Conservation (phyloP, 2,329 filamentous ascomycete species). For the Alternaria brassicicola region DNA sequence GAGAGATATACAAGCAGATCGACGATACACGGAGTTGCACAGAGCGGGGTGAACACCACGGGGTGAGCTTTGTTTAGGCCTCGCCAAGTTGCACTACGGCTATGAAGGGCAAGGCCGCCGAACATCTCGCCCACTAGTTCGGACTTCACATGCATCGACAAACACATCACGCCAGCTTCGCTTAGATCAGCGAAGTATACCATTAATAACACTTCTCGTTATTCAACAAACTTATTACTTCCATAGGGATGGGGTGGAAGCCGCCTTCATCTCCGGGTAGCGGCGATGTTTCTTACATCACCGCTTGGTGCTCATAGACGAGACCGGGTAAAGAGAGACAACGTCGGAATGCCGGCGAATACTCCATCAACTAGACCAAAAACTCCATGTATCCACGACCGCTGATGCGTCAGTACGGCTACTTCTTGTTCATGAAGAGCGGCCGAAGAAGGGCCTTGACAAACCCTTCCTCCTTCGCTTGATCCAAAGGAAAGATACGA, state of each 20-base stretch:
- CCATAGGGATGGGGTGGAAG: neutral
- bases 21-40: conserved; percentile 10
- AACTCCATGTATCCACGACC: too few relatives aligned
- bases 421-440: neutral
- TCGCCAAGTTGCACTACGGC: conserved; percentile 13
- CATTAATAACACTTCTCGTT: neutral
- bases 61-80: conserved; percentile 1
- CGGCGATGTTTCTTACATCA: neutral
- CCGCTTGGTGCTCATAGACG: neutral
- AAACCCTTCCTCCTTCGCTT: conserved; percentile 22
- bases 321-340: neutral
- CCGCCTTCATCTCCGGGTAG: neutral
- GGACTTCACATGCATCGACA: conserved; percentile 13
- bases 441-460: conserved; percentile 17
- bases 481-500: conserved; percentile 7
- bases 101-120: conserved; percentile 9
- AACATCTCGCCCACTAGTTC: conserved; percentile 3
- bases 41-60: conserved; percentile 11
- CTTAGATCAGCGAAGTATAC: neutral
- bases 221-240: neutral
- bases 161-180: neutral
- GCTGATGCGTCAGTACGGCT: neutral
- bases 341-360: neutral
- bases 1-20: conserved; percentile 10
- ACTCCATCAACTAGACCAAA: neutral